A percentile compares a stretch with the other conserved stretches of the same genome.
phyloP scores from a whole-genome alignment of 1,139 yeast species.

The Geotrichum reessii region DNA sequence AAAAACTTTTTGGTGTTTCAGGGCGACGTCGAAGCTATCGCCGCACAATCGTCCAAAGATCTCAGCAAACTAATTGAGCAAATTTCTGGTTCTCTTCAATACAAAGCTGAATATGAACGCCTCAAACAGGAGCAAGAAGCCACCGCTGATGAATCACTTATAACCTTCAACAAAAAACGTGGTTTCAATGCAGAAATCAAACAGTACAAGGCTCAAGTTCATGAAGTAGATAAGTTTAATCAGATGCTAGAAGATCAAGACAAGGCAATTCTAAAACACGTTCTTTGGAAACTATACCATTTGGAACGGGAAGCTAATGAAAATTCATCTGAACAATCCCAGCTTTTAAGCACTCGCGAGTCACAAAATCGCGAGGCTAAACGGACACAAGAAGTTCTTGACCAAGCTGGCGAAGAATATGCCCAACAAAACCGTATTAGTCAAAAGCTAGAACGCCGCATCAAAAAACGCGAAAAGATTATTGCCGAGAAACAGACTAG shows the following conservation, averaged over 20 bases:
- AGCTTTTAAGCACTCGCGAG: slow-evolving; percentile 12
- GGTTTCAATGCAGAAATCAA: slow-evolving; percentile 70
- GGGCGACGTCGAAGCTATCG: slow-evolving; percentile 94
- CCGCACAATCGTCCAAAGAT: slow-evolving; percentile 77
- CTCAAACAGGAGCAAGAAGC: slow-evolving; percentile 52
- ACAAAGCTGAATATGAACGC: slow-evolving; percentile 59
- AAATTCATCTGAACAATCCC: slow-evolving; percentile 6
- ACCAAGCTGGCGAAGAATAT: slow-evolving; percentile 24
- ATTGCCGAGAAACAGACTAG: slow-evolving; percentile 46
- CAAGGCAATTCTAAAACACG: slow-evolving; percentile 45
- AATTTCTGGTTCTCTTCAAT: slow-evolving; percentile 75
- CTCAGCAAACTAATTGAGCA: slow-evolving; percentile 71
- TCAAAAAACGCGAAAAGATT: slow-evolving; percentile 39
- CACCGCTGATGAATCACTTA: slow-evolving; percentile 60
- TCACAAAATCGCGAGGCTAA: slow-evolving; percentile 29
- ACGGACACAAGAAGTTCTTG: slow-evolving; percentile 17
- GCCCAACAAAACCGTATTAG: slow-evolving; percentile 45
- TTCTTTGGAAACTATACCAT: slow-evolving; percentile 65
- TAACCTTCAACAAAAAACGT: slow-evolving; percentile 66
- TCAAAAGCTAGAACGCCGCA: slow-evolving; percentile 40
- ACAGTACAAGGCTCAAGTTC: slow-evolving; percentile 71
- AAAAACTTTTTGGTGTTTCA: slow-evolving; percentile 90
- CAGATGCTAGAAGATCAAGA: slow-evolving; percentile 44
- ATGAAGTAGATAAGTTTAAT: slow-evolving; percentile 67
- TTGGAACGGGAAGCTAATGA: slow-evolving; percentile 35